A percentile compares a stretch with the other conserved stretches of the same genome.
These are phyloP conservation scores for Colletotrichum cereale DNA, from an alignment of 2,329 filamentous ascomycete genomes.

Conservation along the genomic window DNA sequence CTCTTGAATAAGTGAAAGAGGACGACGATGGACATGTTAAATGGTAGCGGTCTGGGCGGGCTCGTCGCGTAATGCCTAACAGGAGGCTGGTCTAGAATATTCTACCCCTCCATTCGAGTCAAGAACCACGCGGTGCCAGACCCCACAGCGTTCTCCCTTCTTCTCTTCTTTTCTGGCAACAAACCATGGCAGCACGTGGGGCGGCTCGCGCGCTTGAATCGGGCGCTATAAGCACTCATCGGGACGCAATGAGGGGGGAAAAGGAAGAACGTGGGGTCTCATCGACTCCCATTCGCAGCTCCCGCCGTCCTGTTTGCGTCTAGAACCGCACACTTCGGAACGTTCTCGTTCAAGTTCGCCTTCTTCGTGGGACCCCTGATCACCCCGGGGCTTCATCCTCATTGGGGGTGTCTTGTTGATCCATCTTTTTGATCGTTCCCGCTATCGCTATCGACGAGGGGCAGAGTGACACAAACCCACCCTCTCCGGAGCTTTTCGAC, in stretches of 20 bases:
- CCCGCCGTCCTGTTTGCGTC: not conserved
- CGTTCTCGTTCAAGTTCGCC: conserved; percentile 2
- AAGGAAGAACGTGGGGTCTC: conserved; percentile 19
- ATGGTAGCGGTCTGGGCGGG: conserved; percentile 4
- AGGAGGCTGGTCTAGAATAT: conserved; percentile 33
- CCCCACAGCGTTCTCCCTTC: conserved; percentile 16
- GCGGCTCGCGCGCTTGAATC: conserved; percentile 18
- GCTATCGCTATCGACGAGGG: too few relatives aligned
- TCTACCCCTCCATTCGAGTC: conserved; percentile 30
- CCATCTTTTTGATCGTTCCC: conserved; percentile 8
- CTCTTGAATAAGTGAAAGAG: not conserved
- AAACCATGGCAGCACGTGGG: conserved; percentile 40
- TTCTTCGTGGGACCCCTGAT: conserved; percentile 13
- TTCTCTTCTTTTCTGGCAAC: conserved; percentile 1
- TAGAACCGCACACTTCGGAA: not conserved
- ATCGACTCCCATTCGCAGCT: conserved; percentile 21
- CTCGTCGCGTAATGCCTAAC: conserved; percentile 16
- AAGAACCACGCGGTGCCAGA: conserved; percentile 10
- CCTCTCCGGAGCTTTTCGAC: conserved; percentile 5
- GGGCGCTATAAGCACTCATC: conserved; percentile 15
- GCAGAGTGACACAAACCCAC: too few relatives aligned
- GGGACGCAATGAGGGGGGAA: not conserved
- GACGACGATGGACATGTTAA: not conserved
- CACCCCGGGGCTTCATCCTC: not conserved
- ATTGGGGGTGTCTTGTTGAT: conserved; percentile 1